Conservation (phyloP, 2,329 filamentous ascomycete species). For the Fusarium clavum region DNA sequence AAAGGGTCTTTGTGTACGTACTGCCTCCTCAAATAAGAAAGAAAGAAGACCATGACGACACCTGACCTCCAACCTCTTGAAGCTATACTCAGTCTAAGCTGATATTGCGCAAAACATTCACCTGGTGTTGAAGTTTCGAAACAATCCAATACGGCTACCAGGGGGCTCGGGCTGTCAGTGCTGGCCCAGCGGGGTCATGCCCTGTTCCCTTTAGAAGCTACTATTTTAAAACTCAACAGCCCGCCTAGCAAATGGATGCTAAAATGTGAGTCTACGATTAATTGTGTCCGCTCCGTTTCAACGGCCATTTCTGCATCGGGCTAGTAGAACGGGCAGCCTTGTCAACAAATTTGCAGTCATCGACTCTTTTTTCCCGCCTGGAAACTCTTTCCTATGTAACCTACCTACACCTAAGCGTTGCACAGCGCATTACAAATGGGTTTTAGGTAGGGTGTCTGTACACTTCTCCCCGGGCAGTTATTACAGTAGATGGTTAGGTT, state of each 20-base stretch:
- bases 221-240: constrained; percentile 18
- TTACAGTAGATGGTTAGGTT: background rate
- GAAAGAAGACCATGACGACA: background rate
- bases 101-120: background rate
- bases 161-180: background rate
- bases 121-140: constrained; percentile 23
- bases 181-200: background rate
- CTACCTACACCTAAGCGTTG: background rate
- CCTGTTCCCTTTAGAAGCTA: constrained; percentile 4
- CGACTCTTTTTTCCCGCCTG: background rate
- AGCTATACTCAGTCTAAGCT: constrained; percentile 11
- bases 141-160: constrained; percentile 8
- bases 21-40: background rate
- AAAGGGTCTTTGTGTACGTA: background rate
- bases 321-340: background rate
- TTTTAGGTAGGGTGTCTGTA: background rate
- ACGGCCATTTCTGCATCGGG: constrained; percentile 29
- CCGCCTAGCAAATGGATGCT: background rate
- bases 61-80: background rate
- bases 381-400: background rate
- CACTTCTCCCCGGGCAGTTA: background rate
- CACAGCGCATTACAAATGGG: background rate
- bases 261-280: constrained; percentile 4
- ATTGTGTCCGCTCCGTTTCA: constrained; percentile 22
- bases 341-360: background rate